These are phyloP conservation scores for Aspergillus pseudonomiae DNA, from an alignment of 2,329 filamentous ascomycete genomes.

Conservation along the genomic window DNA sequence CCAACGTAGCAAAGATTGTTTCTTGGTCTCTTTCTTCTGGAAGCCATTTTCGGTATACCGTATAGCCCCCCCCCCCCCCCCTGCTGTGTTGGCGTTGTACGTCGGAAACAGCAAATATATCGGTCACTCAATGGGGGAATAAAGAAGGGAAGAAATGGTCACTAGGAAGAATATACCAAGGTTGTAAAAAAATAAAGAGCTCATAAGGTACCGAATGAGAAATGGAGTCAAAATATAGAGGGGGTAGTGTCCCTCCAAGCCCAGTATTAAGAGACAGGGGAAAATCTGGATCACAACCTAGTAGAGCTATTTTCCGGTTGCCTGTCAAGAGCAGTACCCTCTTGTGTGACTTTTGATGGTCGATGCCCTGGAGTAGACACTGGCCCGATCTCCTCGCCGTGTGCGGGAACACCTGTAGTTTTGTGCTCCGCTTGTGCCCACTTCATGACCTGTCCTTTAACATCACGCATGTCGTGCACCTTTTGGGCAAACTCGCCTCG, in stretches of 20 bases:
- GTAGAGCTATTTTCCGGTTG: background rate
- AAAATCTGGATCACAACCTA: background rate
- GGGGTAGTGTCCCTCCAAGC: background rate
- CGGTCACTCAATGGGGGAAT: background rate
- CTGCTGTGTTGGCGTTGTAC: background rate
- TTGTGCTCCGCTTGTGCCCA: conserved; percentile 38
- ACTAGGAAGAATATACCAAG: background rate
- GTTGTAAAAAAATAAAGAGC: background rate
- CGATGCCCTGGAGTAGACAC: background rate
- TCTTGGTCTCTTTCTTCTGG: background rate
- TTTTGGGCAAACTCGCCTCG: conserved; percentile 32
- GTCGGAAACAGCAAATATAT: background rate
- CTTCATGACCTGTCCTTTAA: conserved; percentile 39
- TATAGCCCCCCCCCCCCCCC: background rate
- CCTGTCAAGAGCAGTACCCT: background rate
- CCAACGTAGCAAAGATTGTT: background rate
- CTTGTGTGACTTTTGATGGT: background rate
- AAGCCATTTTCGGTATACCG: background rate
- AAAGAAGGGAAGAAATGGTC: background rate
- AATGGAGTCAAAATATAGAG: background rate
- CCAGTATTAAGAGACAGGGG: background rate
- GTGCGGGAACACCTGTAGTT: background rate
- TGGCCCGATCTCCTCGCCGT: background rate
- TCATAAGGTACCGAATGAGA: background rate
- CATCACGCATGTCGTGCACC: conserved; percentile 41